phyloP scores from a whole-genome alignment of 495 filamentous ascomycete genomes.

The Hyaloscypha bicolor region DNA sequence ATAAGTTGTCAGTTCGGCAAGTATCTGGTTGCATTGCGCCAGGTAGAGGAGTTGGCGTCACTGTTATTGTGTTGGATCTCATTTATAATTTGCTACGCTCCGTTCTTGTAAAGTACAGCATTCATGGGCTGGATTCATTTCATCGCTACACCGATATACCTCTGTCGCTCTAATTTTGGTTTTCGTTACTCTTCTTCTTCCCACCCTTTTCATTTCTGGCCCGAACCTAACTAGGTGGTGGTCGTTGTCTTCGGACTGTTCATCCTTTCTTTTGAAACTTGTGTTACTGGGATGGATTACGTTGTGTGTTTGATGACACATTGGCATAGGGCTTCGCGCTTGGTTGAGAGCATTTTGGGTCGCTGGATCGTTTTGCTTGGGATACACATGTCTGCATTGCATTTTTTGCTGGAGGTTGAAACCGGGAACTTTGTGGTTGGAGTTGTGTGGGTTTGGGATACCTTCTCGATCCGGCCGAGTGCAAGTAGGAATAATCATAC shows the following conservation, averaged over 20 bases:
- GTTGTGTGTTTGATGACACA: constrained; percentile 19
- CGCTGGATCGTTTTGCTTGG: constrained; percentile 20
- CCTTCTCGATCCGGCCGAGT: constrained; percentile 8
- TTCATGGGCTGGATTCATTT: constrained; percentile 1
- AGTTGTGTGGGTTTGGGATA: constrained; percentile 15
- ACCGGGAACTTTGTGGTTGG: neutral
- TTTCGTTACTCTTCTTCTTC: constrained; percentile 18
- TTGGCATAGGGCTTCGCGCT: constrained; percentile 24
- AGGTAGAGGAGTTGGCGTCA: constrained; percentile 35
- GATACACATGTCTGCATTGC: constrained; percentile 30
- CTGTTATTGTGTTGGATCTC: constrained; percentile 20
- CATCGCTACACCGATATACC: constrained; percentile 14
- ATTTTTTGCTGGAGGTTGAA: constrained; percentile 27
- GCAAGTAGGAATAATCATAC: constrained; percentile 26
- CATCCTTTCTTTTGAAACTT: neutral
- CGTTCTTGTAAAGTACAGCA: constrained; percentile 29
- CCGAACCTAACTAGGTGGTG: neutral
- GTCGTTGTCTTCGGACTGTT: constrained; percentile 18
- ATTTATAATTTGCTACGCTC: constrained; percentile 19
- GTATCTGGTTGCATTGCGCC: constrained; percentile 27
- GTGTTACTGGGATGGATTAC: constrained; percentile 18
- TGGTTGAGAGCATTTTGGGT: constrained; percentile 19
- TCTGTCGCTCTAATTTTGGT: constrained; percentile 16
- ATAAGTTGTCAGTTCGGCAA: constrained; percentile 34
- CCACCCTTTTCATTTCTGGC: constrained; percentile 13